phyloP scores from a whole-genome alignment of 1,139 yeast genomes.

The Pichia terricola region DNA sequence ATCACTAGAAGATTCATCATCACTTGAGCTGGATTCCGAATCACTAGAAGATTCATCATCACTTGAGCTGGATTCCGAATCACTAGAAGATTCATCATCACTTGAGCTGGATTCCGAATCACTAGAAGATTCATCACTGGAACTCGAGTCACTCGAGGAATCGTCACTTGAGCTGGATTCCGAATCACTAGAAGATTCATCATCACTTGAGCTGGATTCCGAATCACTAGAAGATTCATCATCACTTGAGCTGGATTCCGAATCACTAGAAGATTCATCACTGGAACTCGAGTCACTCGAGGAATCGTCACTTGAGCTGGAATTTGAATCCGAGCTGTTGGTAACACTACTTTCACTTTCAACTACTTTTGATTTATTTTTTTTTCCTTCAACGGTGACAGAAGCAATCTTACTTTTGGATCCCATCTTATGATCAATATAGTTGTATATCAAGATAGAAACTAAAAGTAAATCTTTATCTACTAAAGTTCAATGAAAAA shows the following conservation, averaged over 20 bases:
- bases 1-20: constrained; percentile 19
- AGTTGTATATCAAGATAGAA: too few relatives aligned
- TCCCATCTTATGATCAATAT: too few relatives aligned
- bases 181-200: constrained; percentile 14
- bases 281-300: constrained; percentile 7
- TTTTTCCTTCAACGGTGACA: neutral
- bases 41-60: constrained; percentile 14
- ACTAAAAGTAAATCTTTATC: too few relatives aligned
- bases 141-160: constrained; percentile 10
- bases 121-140: constrained; percentile 8
- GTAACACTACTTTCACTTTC: too few relatives aligned
- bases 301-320: constrained; percentile 20
- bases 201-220: constrained; percentile 15
- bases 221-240: constrained; percentile 18
- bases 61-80: constrained; percentile 21
- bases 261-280: constrained; percentile 8
- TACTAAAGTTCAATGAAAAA: neutral
- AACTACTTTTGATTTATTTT: neutral
- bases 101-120: constrained; percentile 5
- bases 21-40: constrained; percentile 10
- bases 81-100: constrained; percentile 13
- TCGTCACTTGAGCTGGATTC: constrained; percentile 8
- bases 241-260: constrained; percentile 2
- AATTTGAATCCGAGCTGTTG: constrained; percentile 10
- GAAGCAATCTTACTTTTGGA: too few relatives aligned